phyloP scores from a whole-genome alignment of 495 filamentous ascomycete genomes.

The Chlorociboria aeruginascens region DNA sequence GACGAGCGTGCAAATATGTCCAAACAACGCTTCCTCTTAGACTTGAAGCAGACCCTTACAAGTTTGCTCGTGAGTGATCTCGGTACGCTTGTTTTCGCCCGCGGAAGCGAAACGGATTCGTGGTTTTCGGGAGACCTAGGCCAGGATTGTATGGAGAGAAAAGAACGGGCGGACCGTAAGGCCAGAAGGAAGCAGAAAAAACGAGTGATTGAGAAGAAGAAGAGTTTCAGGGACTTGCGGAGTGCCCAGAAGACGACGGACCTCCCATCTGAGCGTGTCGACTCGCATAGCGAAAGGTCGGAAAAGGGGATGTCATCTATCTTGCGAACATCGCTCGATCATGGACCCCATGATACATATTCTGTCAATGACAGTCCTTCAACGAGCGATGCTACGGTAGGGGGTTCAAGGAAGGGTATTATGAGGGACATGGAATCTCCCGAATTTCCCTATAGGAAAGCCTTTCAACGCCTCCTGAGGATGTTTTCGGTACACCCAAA shows the following conservation, averaged over 20 bases:
- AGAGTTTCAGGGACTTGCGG: conserved; percentile 38
- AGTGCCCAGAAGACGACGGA: conserved; percentile 21
- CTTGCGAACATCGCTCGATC: conserved; percentile 6
- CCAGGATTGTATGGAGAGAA: conserved; percentile 64
- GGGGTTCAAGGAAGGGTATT: conserved; percentile 6
- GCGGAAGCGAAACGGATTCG: conserved; percentile 82
- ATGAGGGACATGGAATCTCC: conserved; percentile 25
- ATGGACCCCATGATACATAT: conserved; percentile 1
- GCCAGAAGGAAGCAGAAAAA: conserved; percentile 36
- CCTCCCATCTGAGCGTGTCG: background rate
- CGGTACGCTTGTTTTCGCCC: conserved; percentile 69
- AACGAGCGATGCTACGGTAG: conserved; percentile 4
- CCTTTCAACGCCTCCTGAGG: conserved; percentile 67
- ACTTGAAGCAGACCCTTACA: conserved; percentile 66
- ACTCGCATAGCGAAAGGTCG: conserved; percentile 6
- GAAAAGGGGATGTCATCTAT: conserved; percentile 6
- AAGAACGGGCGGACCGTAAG: conserved; percentile 43
- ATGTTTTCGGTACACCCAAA: conserved; percentile 88
- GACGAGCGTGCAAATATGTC: conserved; percentile 18
- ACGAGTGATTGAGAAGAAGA: conserved; percentile 46
- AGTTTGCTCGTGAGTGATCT: conserved; percentile 85
- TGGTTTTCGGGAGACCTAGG: conserved; percentile 73
- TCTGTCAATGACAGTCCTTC: conserved; percentile 12
- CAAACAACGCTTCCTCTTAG: conserved; percentile 55
- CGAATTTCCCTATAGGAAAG: conserved; percentile 58